Evolutionary conservation across 805 yeast species (phyloP).

Genomic region (Starmerella sirachaensis): DNA sequence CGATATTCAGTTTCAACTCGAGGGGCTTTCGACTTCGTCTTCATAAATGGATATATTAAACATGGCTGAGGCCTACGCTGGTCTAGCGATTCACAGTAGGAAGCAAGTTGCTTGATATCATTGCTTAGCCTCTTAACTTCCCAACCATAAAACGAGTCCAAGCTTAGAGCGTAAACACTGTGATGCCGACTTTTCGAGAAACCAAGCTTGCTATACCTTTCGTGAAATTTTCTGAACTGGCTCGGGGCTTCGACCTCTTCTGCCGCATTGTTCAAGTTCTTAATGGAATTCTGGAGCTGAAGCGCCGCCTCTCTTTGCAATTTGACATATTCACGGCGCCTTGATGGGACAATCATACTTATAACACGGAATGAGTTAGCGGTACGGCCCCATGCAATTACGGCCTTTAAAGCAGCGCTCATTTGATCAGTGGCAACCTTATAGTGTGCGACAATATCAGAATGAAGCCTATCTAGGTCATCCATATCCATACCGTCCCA

Average conservation of each 20-base stretch:
- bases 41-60: conserved; percentile 8
- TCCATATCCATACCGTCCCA: conserved; percentile 5
- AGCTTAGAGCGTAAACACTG: conserved; percentile 2
- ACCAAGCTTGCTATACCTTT: not conserved
- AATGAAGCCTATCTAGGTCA: conserved; percentile 11
- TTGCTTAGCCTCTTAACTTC: not conserved
- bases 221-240: no score
- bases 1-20: conserved; percentile 11
- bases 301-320: not conserved
- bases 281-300: not conserved
- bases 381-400: conserved; percentile 19
- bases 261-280: not conserved
- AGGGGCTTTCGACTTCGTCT: conserved; percentile 4
- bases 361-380: conserved; percentile 21
- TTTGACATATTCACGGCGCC: conserved; percentile 6
- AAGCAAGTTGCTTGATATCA: not conserved
- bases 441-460: conserved; percentile 11
- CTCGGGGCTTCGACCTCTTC: conserved; percentile 1
- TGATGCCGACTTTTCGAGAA: not conserved
- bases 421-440: conserved; percentile 5
- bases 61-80: conserved; percentile 3
- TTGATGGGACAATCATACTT: conserved; percentile 9
- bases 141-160: conserved; percentile 10
- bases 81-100: conserved; percentile 9
- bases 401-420: conserved; percentile 7